Percentiles rank a stretch among this genome's conserved stretches.
These are phyloP conservation scores for Ceratocystis lukuohia DNA, from an alignment of 2,329 filamentous ascomycete species.

Conservation along the genomic window DNA sequence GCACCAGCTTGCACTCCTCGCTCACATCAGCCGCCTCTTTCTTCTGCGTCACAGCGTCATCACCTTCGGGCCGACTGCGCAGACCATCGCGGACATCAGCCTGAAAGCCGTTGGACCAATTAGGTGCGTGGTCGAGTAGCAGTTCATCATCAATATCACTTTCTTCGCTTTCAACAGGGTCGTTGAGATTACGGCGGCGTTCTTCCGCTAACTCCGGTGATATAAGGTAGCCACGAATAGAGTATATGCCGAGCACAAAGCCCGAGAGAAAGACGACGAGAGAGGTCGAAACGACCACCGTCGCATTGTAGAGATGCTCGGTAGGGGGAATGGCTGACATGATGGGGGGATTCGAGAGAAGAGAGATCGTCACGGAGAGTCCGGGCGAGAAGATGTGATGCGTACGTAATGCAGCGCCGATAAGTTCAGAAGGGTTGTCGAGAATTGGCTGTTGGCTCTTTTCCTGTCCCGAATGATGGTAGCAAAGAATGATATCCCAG, in stretches of 20 bases:
- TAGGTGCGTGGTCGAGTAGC: constrained; percentile 51
- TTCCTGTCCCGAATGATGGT: too few species aligned
- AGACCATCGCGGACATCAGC: constrained; percentile 47
- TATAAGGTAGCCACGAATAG: constrained; percentile 46
- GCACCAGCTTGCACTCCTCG: constrained; percentile 91
- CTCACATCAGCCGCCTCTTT: constrained; percentile 27
- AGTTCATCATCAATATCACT: constrained; percentile 52
- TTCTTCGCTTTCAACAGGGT: constrained; percentile 55
- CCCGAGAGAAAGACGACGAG: constrained; percentile 62
- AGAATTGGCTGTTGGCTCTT: too few species aligned
- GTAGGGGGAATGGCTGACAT: constrained; percentile 27
- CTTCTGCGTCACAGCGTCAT: constrained; percentile 24
- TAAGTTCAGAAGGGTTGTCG: too few species aligned
- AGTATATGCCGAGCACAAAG: constrained; percentile 70
- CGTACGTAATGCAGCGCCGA: not conserved
- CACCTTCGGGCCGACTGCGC: constrained; percentile 24
- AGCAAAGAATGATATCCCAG: too few species aligned
- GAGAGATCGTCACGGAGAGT: not conserved
- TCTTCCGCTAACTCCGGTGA: constrained; percentile 43
- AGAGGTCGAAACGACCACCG: constrained; percentile 57
- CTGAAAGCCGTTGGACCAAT: constrained; percentile 49
- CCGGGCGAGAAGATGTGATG: not conserved
- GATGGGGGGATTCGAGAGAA: not conserved
- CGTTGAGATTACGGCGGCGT: constrained; percentile 41
- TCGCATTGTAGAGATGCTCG: constrained; percentile 31